Conservation (phyloP, 306 rosid species). For the Potentilla sterilis region DNA sequence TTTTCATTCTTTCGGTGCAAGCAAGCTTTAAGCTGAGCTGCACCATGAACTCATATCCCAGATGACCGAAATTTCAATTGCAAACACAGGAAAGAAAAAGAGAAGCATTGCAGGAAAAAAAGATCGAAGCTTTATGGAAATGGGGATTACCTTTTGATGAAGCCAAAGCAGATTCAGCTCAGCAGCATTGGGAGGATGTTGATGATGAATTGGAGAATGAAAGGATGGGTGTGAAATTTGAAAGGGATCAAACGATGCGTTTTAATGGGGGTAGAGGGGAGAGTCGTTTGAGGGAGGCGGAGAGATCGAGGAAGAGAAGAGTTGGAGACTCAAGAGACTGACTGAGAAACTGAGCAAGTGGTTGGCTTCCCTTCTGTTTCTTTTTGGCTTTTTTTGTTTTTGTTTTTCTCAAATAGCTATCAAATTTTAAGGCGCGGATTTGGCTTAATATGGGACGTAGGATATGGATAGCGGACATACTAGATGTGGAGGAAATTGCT, state of each 20-base stretch:
- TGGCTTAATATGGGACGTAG: neutral
- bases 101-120: neutral
- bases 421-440: neutral
- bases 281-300: constrained; percentile 24
- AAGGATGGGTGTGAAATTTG: neutral
- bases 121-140: neutral
- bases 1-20: neutral
- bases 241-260: constrained; percentile 16
- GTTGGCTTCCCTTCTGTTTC: neutral
- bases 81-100: neutral
- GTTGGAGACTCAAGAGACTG: constrained; percentile 42
- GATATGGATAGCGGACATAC: neutral
- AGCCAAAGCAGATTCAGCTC: constrained; percentile 9
- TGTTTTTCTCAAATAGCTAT: neutral
- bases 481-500: neutral
- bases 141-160: constrained; percentile 20
- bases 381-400: neutral
- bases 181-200: constrained; percentile 13
- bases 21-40: neutral
- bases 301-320: constrained; percentile 27
- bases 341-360: neutral
- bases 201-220: neutral
- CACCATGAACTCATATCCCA: neutral
- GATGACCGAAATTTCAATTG: neutral
- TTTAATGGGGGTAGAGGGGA: neutral